Evolutionary conservation across 129 eudicot genomes (phyloP).

Genomic region (Solidago caesia): DNA sequence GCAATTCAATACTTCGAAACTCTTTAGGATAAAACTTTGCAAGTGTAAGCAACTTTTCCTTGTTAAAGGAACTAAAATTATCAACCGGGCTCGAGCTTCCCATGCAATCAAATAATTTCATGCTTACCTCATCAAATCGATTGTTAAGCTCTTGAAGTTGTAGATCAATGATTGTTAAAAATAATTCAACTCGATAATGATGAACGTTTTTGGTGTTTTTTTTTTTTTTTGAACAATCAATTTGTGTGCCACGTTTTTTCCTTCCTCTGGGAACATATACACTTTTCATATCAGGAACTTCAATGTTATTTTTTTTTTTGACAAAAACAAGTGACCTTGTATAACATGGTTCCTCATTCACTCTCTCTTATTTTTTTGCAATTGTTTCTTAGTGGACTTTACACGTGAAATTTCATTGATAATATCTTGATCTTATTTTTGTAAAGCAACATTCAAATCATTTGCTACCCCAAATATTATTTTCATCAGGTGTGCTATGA

Average conservation of each 20-base stretch:
- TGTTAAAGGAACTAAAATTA: neutral
- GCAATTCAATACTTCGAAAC: neutral
- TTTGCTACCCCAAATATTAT: neutral
- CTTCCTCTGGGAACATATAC: conserved; percentile 28
- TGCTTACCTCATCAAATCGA: conserved; percentile 10
- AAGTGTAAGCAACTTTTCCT: neutral
- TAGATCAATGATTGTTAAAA: conserved; percentile 5
- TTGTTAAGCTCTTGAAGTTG: conserved; percentile 16
- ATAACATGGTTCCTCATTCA: neutral
- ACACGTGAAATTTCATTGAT: neutral
- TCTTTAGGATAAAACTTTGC: neutral
- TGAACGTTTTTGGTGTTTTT: neutral
- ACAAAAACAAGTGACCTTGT: too few species aligned
- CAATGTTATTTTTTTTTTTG: too few species aligned
- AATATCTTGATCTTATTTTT: conserved; percentile 9
- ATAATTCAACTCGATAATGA: conserved; percentile 12
- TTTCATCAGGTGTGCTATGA: neutral
- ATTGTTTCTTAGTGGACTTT: neutral
- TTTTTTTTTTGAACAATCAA: too few species aligned
- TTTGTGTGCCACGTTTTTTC: neutral
- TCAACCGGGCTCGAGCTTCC: neutral
- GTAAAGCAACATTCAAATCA: neutral
- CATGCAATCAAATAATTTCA: neutral
- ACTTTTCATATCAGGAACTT: neutral
- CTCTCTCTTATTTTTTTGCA: neutral